Percentiles rank a stretch among this genome's conserved stretches.
These are phyloP conservation scores for Lactarius psammicola DNA, from an alignment of 768 basidiomycete species.

Conservation along the genomic window DNA sequence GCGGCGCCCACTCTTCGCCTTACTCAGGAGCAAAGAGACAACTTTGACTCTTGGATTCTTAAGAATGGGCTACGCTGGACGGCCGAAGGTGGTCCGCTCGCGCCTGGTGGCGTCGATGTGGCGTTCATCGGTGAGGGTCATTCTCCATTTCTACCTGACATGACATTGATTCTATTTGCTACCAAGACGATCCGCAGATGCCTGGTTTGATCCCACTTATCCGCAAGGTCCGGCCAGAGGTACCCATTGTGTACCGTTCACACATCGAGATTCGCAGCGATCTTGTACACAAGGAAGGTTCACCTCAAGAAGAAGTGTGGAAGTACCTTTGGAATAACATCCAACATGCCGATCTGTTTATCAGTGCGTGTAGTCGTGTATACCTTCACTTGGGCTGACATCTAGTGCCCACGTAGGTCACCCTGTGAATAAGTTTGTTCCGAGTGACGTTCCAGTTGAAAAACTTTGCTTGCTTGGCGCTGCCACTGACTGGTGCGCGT, in stretches of 20 bases:
- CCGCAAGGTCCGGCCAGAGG: slow-evolving; percentile 74
- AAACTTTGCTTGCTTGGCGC: slow-evolving; percentile 76
- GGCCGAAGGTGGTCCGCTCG: slow-evolving; percentile 78
- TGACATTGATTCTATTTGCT: not conserved
- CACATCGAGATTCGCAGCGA: slow-evolving; percentile 89
- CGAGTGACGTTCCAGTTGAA: slow-evolving; percentile 72
- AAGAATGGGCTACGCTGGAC: slow-evolving; percentile 91
- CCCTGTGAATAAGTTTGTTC: slow-evolving; percentile 93
- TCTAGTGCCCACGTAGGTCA: slow-evolving; percentile 47
- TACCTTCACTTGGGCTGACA: not conserved
- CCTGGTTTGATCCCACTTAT: slow-evolving; percentile 93
- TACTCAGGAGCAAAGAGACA: slow-evolving; percentile 72
- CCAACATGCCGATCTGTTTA: slow-evolving; percentile 84
- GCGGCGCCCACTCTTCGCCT: slow-evolving; percentile 75
- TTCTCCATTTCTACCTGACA: not conserved
- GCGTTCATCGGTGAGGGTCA: slow-evolving; percentile 72
- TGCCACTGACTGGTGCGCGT: slow-evolving; percentile 76
- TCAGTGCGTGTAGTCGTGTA: slow-evolving; percentile 53
- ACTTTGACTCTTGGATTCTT: slow-evolving; percentile 83
- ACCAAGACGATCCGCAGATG: slow-evolving; percentile 87
- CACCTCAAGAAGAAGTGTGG: slow-evolving; percentile 91
- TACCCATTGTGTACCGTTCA: slow-evolving; percentile 91
- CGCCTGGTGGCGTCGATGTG: slow-evolving; percentile 79
- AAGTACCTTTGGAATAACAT: slow-evolving; percentile 94
- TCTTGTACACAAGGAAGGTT: slow-evolving; percentile 75